Conservation (phyloP, 768 basidiomycete species). For the Flagelloscypha sp. region DNA sequence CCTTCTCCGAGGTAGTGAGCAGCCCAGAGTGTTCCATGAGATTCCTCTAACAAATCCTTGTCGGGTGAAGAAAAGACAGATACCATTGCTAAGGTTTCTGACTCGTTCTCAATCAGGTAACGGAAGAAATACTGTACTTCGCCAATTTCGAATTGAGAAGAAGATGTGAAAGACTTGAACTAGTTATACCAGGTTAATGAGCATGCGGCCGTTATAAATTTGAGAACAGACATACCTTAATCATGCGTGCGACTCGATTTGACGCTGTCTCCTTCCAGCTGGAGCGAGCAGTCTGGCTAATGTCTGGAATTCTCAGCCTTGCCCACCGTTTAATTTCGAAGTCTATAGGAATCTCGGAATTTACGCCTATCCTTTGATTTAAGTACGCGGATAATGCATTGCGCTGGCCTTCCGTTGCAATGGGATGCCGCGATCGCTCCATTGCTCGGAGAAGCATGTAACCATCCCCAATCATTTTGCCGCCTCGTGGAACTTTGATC, state of each 20-base stretch:
- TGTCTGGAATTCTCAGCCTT: slow-evolving; percentile 11
- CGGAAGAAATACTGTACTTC: slow-evolving; percentile 5
- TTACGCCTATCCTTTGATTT: not conserved
- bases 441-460: slow-evolving; percentile 14
- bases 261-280: slow-evolving; percentile 15
- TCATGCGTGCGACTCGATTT: no score
- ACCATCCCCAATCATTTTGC: slow-evolving; percentile 13
- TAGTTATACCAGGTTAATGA: no score
- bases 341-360: slow-evolving; percentile 5
- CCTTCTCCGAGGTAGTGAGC: slow-evolving; percentile 1
- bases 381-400: not conserved
- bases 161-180: no score
- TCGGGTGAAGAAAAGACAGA: slow-evolving; percentile 5
- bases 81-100: slow-evolving; percentile 3
- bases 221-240: no score
- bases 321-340: slow-evolving; percentile 13
- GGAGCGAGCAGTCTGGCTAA: slow-evolving; percentile 16
- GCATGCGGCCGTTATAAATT: no score
- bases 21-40: slow-evolving; percentile 1
- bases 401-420: not conserved
- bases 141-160: slow-evolving; percentile 1
- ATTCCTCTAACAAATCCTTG: not conserved
- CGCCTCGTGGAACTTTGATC: slow-evolving; percentile 7
- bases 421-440: slow-evolving; percentile 8
- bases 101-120: not conserved